Evolutionary conservation across 768 basidiomycete species (phyloP).

Genomic region (Coprinellus micaceus): DNA sequence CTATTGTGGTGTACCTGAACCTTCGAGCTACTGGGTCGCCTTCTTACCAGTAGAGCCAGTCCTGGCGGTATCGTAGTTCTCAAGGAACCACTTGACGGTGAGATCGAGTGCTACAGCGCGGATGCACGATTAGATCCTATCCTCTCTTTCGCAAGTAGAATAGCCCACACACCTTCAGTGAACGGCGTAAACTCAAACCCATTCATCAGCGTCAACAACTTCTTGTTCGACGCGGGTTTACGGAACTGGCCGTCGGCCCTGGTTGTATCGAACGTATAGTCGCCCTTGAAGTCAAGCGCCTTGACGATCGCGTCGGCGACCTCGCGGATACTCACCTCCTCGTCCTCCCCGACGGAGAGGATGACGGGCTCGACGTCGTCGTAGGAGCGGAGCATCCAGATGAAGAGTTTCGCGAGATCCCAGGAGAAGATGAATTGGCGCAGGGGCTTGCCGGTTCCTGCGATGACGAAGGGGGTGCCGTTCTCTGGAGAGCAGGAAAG

Average conservation of each 20-base stretch:
- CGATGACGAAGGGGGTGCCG: constrained; percentile 79
- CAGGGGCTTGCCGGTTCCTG: constrained; percentile 87
- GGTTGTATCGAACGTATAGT: constrained; percentile 81
- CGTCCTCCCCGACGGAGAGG: constrained; percentile 87
- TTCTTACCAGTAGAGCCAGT: constrained; percentile 31
- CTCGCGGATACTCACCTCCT: constrained; percentile 90
- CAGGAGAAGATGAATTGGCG: constrained; percentile 98
- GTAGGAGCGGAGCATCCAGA: constrained; percentile 89
- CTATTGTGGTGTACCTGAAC: too few relatives aligned
- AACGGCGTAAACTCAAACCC: constrained; percentile 92
- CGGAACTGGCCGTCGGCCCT: constrained; percentile 92
- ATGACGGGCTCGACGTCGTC: constrained; percentile 92
- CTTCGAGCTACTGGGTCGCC: not conserved
- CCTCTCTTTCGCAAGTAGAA: too few relatives aligned
- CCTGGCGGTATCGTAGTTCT: constrained; percentile 73
- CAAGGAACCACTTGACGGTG: constrained; percentile 83
- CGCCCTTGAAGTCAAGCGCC: constrained; percentile 72
- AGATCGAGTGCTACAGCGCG: constrained; percentile 60
- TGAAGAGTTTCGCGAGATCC: constrained; percentile 92
- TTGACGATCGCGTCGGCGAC: constrained; percentile 90
- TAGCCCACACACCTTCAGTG: constrained; percentile 59
- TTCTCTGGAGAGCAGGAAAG: constrained; percentile 49
- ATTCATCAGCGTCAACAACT: constrained; percentile 71
- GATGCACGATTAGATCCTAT: too few relatives aligned
- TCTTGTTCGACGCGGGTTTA: constrained; percentile 93